phyloP scores from a whole-genome alignment of 2,329 filamentous ascomycete genomes.

The Tolypocladium album region DNA sequence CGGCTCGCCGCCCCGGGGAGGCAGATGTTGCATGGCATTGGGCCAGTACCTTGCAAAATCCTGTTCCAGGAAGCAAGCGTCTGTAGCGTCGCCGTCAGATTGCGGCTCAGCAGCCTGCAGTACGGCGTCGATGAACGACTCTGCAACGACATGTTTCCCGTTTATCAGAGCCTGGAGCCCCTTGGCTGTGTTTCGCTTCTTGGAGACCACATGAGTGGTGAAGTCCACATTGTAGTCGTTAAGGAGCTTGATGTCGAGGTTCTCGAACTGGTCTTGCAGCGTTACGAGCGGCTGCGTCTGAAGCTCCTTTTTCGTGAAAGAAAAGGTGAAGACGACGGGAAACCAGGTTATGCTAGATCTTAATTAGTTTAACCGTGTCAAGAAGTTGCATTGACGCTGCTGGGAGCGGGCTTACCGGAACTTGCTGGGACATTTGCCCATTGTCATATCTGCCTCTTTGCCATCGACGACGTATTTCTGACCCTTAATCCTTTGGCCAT shows the following conservation, averaged over 20 bases:
- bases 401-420: constrained; percentile 42
- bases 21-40: constrained; percentile 58
- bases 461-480: constrained; percentile 42
- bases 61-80: constrained; percentile 52
- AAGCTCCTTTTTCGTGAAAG: constrained; percentile 57
- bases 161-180: constrained; percentile 80
- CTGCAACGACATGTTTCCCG: constrained; percentile 65
- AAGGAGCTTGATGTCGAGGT: constrained; percentile 80
- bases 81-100: constrained; percentile 34
- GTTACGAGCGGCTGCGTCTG: constrained; percentile 50
- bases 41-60: constrained; percentile 80
- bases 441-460: constrained; percentile 48
- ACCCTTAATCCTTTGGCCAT: constrained; percentile 60
- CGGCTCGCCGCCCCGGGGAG: constrained; percentile 66
- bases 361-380: neutral
- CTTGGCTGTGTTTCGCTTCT: constrained; percentile 82
- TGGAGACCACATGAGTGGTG: constrained; percentile 82
- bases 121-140: constrained; percentile 64
- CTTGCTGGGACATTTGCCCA: constrained; percentile 58
- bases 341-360: constrained; percentile 60
- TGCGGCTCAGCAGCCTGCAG: constrained; percentile 44
- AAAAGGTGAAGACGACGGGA: constrained; percentile 68
- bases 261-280: constrained; percentile 53
- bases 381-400: neutral
- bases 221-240: constrained; percentile 56